Percentiles rank a stretch among this genome's conserved stretches.
Evolutionary conservation across 2,329 filamentous ascomycete species (phyloP).

Genomic region (Fusarium albidum): DNA sequence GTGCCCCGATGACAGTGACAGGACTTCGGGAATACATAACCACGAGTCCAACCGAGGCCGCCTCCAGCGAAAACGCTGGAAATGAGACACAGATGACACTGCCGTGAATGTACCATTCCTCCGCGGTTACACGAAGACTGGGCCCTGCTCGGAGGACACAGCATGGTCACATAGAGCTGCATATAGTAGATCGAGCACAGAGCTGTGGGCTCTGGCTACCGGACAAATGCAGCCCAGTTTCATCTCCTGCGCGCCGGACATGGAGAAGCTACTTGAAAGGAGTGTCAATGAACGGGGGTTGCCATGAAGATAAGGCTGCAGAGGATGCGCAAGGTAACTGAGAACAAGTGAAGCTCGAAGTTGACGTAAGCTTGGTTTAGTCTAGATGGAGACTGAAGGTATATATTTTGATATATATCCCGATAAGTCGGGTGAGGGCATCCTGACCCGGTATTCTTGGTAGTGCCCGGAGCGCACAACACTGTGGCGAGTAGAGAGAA

Average conservation of each 20-base stretch:
- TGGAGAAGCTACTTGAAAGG: neutral
- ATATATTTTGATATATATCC: neutral
- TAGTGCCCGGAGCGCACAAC: neutral
- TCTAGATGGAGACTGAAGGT: neutral
- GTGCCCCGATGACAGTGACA: neutral
- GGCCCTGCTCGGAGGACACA: slow-evolving; percentile 20
- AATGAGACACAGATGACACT: neutral
- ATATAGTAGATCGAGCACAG: slow-evolving; percentile 4
- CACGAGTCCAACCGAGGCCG: neutral
- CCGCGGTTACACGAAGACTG: slow-evolving; percentile 12
- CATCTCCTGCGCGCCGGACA: neutral
- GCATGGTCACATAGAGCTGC: slow-evolving; percentile 17
- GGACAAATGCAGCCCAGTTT: slow-evolving; percentile 3
- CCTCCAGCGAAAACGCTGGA: neutral
- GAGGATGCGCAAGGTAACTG: neutral
- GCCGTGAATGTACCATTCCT: neutral
- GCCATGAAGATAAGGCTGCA: neutral
- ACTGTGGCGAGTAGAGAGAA: neutral
- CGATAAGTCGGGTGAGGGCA: too few relatives aligned
- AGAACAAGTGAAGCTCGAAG: neutral
- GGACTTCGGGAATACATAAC: neutral
- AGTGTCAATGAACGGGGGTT: neutral
- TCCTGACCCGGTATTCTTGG: neutral
- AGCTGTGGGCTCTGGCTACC: neutral
- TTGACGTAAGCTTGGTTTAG: too few relatives aligned